A percentile compares a stretch with the other conserved stretches of the same genome.
Evolutionary conservation across 1,139 yeast species (phyloP).

Genomic region (Kodamaea derodonti): DNA sequence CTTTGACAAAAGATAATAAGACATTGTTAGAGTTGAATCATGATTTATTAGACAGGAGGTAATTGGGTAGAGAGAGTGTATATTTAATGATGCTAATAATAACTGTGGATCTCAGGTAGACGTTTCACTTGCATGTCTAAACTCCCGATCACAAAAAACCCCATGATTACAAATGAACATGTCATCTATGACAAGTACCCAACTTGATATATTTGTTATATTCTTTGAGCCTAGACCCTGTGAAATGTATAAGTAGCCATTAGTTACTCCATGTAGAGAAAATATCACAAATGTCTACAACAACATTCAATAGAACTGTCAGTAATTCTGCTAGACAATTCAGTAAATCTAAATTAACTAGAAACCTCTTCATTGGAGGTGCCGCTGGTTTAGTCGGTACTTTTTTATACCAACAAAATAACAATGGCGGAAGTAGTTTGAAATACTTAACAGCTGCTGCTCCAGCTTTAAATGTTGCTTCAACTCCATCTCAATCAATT

Average conservation of each 20-base stretch:
- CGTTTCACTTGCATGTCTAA: too few species aligned
- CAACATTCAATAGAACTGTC: slow-evolving; percentile 11
- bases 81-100: too few species aligned
- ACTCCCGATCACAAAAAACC: too few species aligned
- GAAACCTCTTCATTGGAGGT: too few species aligned
- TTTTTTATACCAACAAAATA: slow-evolving; percentile 15
- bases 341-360: slow-evolving; percentile 6
- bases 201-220: too few species aligned
- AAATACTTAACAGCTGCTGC: slow-evolving; percentile 15
- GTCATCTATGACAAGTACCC: too few species aligned
- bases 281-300: slow-evolving; percentile 18
- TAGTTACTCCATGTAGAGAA: too few species aligned
- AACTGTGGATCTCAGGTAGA: too few species aligned
- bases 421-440: slow-evolving; percentile 10
- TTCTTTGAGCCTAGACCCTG: too few species aligned
- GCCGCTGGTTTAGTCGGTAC: slow-evolving; percentile 21
- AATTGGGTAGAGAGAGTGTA: slow-evolving; percentile 3
- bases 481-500: slow-evolving; percentile 24
- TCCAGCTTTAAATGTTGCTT: slow-evolving; percentile 19
- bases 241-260: not conserved
- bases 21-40: slow-evolving; percentile 33
- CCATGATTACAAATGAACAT: too few species aligned
- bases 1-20: slow-evolving; percentile 27
- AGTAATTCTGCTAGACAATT: slow-evolving; percentile 6
- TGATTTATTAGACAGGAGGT: slow-evolving; percentile 19